Evolutionary conservation across 2,329 filamentous ascomycete species (phyloP), one percentile per base, ranked within the genome.

Genomic region (Tolypocladium sp.): DNA sequence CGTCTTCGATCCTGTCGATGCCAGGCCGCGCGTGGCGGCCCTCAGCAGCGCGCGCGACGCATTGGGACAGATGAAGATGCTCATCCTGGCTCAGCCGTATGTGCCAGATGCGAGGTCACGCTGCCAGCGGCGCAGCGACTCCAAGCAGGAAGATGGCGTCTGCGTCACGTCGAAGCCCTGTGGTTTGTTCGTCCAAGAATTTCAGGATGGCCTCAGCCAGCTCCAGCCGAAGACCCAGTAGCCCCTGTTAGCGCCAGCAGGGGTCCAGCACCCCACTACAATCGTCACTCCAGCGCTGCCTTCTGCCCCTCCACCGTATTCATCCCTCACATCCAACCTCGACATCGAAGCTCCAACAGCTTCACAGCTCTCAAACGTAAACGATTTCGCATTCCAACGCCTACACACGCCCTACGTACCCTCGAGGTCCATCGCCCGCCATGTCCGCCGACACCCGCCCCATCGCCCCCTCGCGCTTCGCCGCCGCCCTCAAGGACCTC

Each of bases 381-480:
- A 2, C 49, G 17, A 35, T 17, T 13, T 33, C 20, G 20, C 6
- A 52, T 20, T 6, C 30, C 17, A 35, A 22, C 37, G 15, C 54
- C 33, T 13, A n/a, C 40, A 22, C 49, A n/a, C 49, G 30, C 30
- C 20, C 3, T 9, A n/a, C 49, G 30, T 25, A n/a, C 30, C 4
- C 30, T 10, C 49, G 27, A 52, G 20, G 8, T n/a, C 40, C 33
- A 30, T 35, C 38, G 6, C 25, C 46, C 51, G 68, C 54, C 62
- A 88, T 89, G 85, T 87, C 86, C n/a, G 77, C 83, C 59, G 81
- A 84, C 66, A 71, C 85, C 8, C 68, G 70, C 13, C 87, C 87
- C 60, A 90, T 90, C 69, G 74, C 80, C 53, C 76, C 84, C 33
- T 71, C 77, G 22, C 82, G 82, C 69, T 91, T 90, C 76, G 83